Base-by-base conservation (phyloP, 1,284 basidiomycete genomes). In the Tilletia caries region DNA sequence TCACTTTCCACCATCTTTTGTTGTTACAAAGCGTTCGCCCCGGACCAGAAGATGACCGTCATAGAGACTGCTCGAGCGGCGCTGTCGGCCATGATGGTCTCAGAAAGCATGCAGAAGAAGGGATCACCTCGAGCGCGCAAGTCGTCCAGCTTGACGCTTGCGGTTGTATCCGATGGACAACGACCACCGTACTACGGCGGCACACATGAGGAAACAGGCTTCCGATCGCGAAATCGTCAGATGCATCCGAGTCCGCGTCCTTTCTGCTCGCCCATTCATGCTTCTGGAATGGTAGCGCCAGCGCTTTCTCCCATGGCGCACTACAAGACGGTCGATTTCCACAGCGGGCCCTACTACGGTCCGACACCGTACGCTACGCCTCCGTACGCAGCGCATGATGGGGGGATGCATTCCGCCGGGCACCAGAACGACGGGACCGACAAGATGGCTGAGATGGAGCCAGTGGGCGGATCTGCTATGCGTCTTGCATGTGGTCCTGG, bases 31-130 rank as follows among this genome's bases (percentile, higher is more conserved):
- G 54, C 54, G 8, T 60, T 60, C 4, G 29, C 23, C 5, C 29
- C 54, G 23, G 54, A 60, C 12, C 23, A 60, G 54, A 60, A 60
- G 54, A 18, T 60, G 25, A 32, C 29, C 1, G 27, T 60, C 54
- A 60, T 60, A 60, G 54, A 60, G 54, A 32, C 54, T 18, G 54
- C 54, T 5, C 54, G 54, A 18, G 54, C 54, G 29, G 54, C 54
- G 5, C 20, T 60, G 54, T 60, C 54, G 5, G 54, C 54, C 1
- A 15, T 60, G 54, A 60, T 60, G 54, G 12, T 32, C 8, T 29
- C 54, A 10, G 54, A 60, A 18, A 25, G 54, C 54, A 60, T 25
- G 25, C 54, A 60, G 15, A 60, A 27, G 54, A 25, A 20, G 25
- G 15, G 23, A 18, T 60, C 54, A 10, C 54, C 54, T 27, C 54